A percentile compares a stretch with the other conserved stretches of the same genome.
phyloP scores from a whole-genome alignment of 2,329 filamentous ascomycete genomes.

The Alternaria burnsii region DNA sequence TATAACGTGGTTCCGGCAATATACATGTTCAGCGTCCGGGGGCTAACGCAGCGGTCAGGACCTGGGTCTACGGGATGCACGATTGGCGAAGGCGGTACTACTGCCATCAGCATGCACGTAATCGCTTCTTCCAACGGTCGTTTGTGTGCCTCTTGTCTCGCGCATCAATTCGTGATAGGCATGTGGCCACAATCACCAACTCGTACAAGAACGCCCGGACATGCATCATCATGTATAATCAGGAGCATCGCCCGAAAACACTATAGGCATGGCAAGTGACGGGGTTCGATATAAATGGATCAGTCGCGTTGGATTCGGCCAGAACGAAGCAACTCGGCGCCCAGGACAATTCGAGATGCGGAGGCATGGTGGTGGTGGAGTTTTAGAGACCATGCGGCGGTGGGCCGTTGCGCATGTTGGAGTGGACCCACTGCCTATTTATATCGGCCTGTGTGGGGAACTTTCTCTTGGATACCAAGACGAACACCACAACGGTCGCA shows the following conservation, averaged over 20 bases:
- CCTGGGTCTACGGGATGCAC: slow-evolving; percentile 1
- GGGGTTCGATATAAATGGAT: slow-evolving; percentile 6
- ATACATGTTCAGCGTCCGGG: background rate
- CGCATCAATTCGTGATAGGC: background rate
- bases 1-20: background rate
- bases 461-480: background rate
- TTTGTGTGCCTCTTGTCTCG: slow-evolving; percentile 6
- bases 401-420: slow-evolving; percentile 8
- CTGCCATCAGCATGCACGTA: slow-evolving; percentile 12
- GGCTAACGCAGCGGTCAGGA: slow-evolving; percentile 4
- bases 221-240: slow-evolving; percentile 10
- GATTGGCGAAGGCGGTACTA: slow-evolving; percentile 13
- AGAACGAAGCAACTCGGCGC: slow-evolving; percentile 2
- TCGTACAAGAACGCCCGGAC: background rate
- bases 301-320: background rate
- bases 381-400: background rate
- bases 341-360: background rate
- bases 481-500: slow-evolving; percentile 1
- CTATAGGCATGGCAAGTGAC: background rate
- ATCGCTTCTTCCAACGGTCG: background rate
- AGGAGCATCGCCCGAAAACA: background rate
- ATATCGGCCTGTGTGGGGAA: slow-evolving; percentile 14
- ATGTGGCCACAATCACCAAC: background rate
- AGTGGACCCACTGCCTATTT: slow-evolving; percentile 13
- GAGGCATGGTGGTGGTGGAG: background rate